Evolutionary conservation across 805 yeast species (phyloP), one percentile per base, ranked within the genome.

Genomic region (Zygotorulaspora chibaensis): DNA sequence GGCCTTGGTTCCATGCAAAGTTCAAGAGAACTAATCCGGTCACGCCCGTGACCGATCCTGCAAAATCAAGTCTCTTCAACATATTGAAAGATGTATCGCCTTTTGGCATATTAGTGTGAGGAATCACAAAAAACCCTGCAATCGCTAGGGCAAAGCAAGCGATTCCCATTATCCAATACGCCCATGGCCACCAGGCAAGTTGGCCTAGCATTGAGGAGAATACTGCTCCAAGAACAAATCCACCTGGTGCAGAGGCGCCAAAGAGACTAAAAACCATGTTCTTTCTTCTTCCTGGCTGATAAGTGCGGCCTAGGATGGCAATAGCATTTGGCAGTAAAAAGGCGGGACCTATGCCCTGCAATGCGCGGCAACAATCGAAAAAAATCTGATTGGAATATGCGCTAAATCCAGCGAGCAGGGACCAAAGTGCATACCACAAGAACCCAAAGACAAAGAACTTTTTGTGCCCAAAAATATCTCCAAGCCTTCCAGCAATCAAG

Each of bases 401-500:
- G 44, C 61, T 54, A 30, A 84, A 59, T 0, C 90, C 91, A 1
- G 80, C 73, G n/a, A 85, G 59, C 40, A 84, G 51, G 1, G 81
- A 69, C 84, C 88, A 81, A 0, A 83, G 28, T 0, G 73, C 53
- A 3, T 74, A 63, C 84, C 86, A 79, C 9, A 63, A 39, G 63
- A 79, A 80, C 0, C 91, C 88, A 6, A 69, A 50, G 0, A 78
- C 42, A 47, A 82, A 72, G 23, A 80, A 63, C 29, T 57, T 63
- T 47, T 78, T 80, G 45, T 81, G 72, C 0, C 91, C 91, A 53
- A 73, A 76, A 8, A 83, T 63, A 58, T 85, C 93, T 16, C 93
- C 93, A 34, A 83, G 59, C 41, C 81, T 72, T 10, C 93, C 91
- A 11, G 84, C 75, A 8, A 81, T 67, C 35, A 85, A 63, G 40